A percentile compares a stretch with the other conserved stretches of the same genome.
phyloP scores from a whole-genome alignment of 495 filamentous ascomycete species.

The Aspergillus ostianus region DNA sequence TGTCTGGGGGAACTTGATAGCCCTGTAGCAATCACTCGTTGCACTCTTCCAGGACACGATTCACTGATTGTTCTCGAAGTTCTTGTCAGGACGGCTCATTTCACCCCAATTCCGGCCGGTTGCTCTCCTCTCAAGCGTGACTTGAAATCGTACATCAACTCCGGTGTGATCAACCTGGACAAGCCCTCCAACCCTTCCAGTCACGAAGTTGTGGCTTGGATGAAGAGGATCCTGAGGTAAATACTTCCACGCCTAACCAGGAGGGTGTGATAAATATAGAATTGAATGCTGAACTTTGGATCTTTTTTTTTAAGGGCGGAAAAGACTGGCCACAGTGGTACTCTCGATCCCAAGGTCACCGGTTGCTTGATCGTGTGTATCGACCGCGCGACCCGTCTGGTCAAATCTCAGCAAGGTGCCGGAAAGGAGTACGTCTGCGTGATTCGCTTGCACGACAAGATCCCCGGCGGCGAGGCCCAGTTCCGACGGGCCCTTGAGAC shows the following conservation, averaged over 20 bases:
- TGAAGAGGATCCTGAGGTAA: constrained; percentile 93
- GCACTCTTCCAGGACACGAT: constrained; percentile 16
- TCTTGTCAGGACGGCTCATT: constrained; percentile 84
- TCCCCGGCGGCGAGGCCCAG: constrained; percentile 86
- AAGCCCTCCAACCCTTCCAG: constrained; percentile 97
- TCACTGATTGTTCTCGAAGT: constrained; percentile 49
- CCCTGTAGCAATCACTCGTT: constrained; percentile 5
- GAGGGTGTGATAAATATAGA: background rate
- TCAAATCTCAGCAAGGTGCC: constrained; percentile 97
- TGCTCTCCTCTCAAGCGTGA: constrained; percentile 85
- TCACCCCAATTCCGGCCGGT: constrained; percentile 88
- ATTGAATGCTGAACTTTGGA: constrained; percentile 20
- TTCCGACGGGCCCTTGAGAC: constrained; percentile 89
- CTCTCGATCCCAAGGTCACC: constrained; percentile 90
- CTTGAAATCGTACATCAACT: constrained; percentile 91
- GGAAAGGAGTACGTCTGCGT: constrained; percentile 90
- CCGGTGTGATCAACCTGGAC: constrained; percentile 97
- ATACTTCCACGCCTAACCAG: background rate
- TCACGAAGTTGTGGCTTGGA: constrained; percentile 98
- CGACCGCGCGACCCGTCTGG: constrained; percentile 91
- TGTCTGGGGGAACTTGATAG: constrained; percentile 2
- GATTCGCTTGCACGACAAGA: constrained; percentile 86
- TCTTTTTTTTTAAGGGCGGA: constrained; percentile 62
- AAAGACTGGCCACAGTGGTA: constrained; percentile 97
- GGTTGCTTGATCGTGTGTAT: constrained; percentile 95